phyloP scores from a whole-genome alignment of 2,329 filamentous ascomycete species.

The Aspergillus fumigatiaffinis region DNA sequence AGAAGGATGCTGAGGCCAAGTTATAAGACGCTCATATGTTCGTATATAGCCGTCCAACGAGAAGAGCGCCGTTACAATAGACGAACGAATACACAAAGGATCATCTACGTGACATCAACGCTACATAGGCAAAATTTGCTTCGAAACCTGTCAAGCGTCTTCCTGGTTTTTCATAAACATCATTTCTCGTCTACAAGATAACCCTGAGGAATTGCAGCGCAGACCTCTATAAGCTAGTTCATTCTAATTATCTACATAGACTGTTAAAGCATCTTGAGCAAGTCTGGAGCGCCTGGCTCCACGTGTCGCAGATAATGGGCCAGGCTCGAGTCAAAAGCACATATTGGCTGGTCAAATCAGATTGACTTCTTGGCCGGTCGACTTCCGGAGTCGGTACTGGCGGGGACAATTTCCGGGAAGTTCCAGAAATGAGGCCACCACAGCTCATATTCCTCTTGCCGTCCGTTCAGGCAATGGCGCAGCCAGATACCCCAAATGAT shows the following conservation, averaged over 20 bases:
- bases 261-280: neutral
- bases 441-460: slow-evolving; percentile 67
- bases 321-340: slow-evolving; percentile 1
- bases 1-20: slow-evolving; percentile 24
- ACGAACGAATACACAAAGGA: neutral
- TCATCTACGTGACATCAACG: neutral
- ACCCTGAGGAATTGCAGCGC: slow-evolving; percentile 2
- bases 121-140: neutral
- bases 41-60: neutral
- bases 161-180: slow-evolving; percentile 1
- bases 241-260: neutral
- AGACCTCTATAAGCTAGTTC: slow-evolving; percentile 10
- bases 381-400: slow-evolving; percentile 14
- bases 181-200: slow-evolving; percentile 10
- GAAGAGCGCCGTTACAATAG: neutral
- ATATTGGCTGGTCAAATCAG: slow-evolving; percentile 10
- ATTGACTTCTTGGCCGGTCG: slow-evolving; percentile 29
- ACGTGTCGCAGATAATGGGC: neutral
- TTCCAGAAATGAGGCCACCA: slow-evolving; percentile 63
- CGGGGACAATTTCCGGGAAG: slow-evolving; percentile 52
- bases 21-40: slow-evolving; percentile 15
- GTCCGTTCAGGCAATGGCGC: slow-evolving; percentile 68
- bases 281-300: slow-evolving; percentile 3
- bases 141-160: slow-evolving; percentile 8
- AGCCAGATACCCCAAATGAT: slow-evolving; percentile 83